Evolutionary conservation across 768 basidiomycete genomes (phyloP), one percentile per base, ranked within the genome.

Genomic region (Panaeolus papilionaceus): DNA sequence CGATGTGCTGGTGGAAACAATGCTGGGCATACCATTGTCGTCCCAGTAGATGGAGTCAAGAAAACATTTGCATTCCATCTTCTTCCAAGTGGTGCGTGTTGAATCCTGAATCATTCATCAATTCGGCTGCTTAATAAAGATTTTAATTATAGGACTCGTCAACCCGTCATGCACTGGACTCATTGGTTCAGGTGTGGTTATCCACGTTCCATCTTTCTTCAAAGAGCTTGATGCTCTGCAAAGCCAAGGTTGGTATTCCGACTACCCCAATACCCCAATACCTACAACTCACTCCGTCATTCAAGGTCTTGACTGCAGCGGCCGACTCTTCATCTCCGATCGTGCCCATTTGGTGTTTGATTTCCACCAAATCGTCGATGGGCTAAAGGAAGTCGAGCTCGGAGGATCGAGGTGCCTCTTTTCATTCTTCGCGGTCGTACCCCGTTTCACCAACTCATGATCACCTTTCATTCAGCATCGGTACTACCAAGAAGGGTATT

Each of bases 301-400:
- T 33, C 20, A 64, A 98, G 96, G 97, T 20, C 88, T 99, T 47
- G 85, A 92, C 74, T 97, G 94, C 79, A 86, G 88, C 11, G 86
- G 87, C 67, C 90, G 98, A 39, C 80, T 99, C 20, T 92, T 98
- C 77, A 85, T 99, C 72, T 99, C 97, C 28, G 96, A 99, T 80
- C 91, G 98, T 70, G 95, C 98, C 3, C 95, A 97, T 70, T 90
- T 99, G 68, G 98, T 99, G 39, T 96, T 99, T 75, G 98, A 99
- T 77, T 99, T 99, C 79, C 98, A 99, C 80, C 98, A 99, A 82
- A 98, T 99, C 75, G 98, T 99, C 37, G 98, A 99, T 76, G 98
- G 98, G 5, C 82, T 99, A 74, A 99, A 99, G 78, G 98, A 99
- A 78, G 94, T 95, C 44, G 98, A 99, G 77, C 87, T 99, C 26